These are phyloP conservation scores for Austroboletus novae-zelandiae DNA, from an alignment of 1,284 basidiomycete genomes.

Conservation along the genomic window DNA sequence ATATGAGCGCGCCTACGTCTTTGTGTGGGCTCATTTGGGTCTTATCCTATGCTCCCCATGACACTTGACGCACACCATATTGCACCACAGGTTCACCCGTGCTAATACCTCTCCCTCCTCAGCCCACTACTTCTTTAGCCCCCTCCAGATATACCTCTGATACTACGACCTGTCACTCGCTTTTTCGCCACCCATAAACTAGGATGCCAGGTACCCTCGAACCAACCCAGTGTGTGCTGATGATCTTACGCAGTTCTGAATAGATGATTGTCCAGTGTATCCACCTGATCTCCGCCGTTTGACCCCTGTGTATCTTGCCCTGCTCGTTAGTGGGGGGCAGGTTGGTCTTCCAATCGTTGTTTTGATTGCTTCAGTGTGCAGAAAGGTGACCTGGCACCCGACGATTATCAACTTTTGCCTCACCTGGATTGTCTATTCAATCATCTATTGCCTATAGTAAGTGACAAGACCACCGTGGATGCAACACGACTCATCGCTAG, in stretches of 20 bases:
- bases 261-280: slow-evolving; percentile 2
- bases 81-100: no score
- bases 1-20: slow-evolving; percentile 3
- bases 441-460: slow-evolving; percentile 50
- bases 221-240: not conserved
- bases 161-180: not conserved
- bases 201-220: slow-evolving; percentile 19
- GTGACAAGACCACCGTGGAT: slow-evolving; percentile 21
- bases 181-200: not conserved
- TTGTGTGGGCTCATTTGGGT: slow-evolving; percentile 2
- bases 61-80: not conserved
- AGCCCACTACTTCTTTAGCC: not conserved
- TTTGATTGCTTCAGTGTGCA: slow-evolving; percentile 44
- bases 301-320: slow-evolving; percentile 38
- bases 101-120: not conserved
- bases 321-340: slow-evolving; percentile 49
- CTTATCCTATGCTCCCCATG: slow-evolving; percentile 11
- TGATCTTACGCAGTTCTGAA: slow-evolving; percentile 1
- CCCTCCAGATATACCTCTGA: not conserved
- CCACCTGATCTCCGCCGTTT: slow-evolving; percentile 22
- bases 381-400: slow-evolving; percentile 41
- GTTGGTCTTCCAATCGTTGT: slow-evolving; percentile 48
- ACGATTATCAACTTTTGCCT: slow-evolving; percentile 53
- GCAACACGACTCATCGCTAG: slow-evolving; percentile 1
- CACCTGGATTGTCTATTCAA: slow-evolving; percentile 53